phyloP scores from a whole-genome alignment of 2,329 filamentous ascomycete genomes.

The Setomelanomma holmii region DNA sequence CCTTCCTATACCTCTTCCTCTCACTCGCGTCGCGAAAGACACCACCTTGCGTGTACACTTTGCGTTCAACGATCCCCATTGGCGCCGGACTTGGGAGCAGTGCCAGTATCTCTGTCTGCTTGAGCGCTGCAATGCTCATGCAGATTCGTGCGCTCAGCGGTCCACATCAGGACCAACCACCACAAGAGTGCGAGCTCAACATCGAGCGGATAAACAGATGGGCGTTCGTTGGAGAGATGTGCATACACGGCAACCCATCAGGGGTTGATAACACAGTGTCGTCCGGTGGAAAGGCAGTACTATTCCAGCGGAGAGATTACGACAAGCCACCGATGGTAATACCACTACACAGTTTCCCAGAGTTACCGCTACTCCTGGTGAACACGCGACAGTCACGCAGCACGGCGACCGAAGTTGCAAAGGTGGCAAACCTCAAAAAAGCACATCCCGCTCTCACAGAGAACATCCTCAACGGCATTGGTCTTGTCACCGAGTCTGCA shows the following conservation, averaged over 20 bases:
- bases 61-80: constrained; percentile 93
- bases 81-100: constrained; percentile 91
- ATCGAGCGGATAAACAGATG: constrained; percentile 96
- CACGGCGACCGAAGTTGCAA: constrained; percentile 83
- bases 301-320: constrained; percentile 85
- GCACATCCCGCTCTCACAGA: constrained; percentile 79
- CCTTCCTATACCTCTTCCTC: constrained; percentile 92
- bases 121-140: constrained; percentile 81
- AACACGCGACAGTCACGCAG: constrained; percentile 89
- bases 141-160: constrained; percentile 89
- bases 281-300: constrained; percentile 89
- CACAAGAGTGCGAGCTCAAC: constrained; percentile 85
- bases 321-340: constrained; percentile 76
- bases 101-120: constrained; percentile 90
- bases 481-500: constrained; percentile 70
- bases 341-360: constrained; percentile 85
- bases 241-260: constrained; percentile 95
- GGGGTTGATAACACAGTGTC: constrained; percentile 97
- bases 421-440: constrained; percentile 76
- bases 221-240: constrained; percentile 97
- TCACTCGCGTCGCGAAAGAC: constrained; percentile 82
- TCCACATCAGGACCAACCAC: constrained; percentile 89
- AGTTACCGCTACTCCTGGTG: constrained; percentile 86
- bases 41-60: constrained; percentile 83
- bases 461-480: constrained; percentile 84